Base-by-base conservation (phyloP, 1,284 basidiomycete species). In the Ceratobasidium sp. region DNA sequence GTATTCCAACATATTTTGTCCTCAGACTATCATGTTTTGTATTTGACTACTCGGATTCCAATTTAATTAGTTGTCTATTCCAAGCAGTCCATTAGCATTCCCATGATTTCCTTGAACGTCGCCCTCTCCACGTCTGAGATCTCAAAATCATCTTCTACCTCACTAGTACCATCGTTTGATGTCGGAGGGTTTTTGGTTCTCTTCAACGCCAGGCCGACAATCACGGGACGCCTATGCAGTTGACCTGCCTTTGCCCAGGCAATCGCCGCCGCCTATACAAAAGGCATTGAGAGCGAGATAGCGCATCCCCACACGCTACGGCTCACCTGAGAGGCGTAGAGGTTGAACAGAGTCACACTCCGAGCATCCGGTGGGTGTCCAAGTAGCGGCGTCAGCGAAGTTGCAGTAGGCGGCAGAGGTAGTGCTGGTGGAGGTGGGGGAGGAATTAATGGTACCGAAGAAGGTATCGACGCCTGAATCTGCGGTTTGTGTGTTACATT, bases 381-480 rank as follows among this genome's bases (percentile, higher is more conserved):
- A 33, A 98, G 87, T 37, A 98, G 84, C 0, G 91, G 89, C 0
- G 89, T 92, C 56, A 96, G 86, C 68, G 92, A 87, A 71, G 95
- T 90, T 1, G 91, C 90, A 0, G 93, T 86, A 0, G 94, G 88
- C 5, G 94, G 92, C 7, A 87, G 85, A 1, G 95, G 93, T 2
- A 95, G 86, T 54, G 85, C 78, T 13, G 81, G 80, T 45, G 85
- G 80, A 76, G 88, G 84, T 4, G 82, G 79, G 35, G 83, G 78
- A n/a, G 84, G 83, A 2, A 84, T 78, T 15, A 87, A 85, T 10
- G 87, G 82, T n/a, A 95, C 87, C 0, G 91, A 91, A 1, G 88
- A 82, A 3, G 95, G 92, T 31, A 96, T 88, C 3, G 90, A 89
- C 31, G 90, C 94, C 88, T 96, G 94, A 47, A 95, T 93, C 95